These are phyloP conservation scores for Yarrowia sp. DNA, from an alignment of 805 yeast species.

Conservation along the genomic window DNA sequence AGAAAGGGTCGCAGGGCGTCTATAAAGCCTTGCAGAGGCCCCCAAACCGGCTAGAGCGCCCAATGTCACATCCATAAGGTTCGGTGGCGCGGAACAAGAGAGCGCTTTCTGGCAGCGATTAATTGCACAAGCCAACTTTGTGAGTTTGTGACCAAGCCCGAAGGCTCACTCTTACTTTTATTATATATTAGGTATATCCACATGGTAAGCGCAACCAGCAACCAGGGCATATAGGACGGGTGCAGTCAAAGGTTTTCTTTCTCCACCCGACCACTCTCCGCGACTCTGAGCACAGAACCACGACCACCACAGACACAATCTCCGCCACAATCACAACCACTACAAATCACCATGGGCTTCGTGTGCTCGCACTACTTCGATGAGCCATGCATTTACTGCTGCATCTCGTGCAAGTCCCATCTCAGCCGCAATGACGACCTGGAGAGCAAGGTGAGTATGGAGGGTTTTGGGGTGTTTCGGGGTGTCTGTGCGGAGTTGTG, in stretches of 20 bases:
- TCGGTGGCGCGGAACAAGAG: too few relatives aligned
- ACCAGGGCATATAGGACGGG: not conserved
- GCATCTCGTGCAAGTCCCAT: conserved; percentile 45
- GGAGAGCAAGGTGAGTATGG: conserved; percentile 41
- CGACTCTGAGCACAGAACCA: too few relatives aligned
- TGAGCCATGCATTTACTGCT: conserved; percentile 41
- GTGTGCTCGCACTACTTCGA: conserved; percentile 45
- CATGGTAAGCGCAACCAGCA: conserved; percentile 1
- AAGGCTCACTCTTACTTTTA: not conserved
- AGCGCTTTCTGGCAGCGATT: too few relatives aligned
- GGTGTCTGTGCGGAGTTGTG: not conserved
- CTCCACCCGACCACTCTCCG: too few relatives aligned
- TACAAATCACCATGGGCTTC: conserved; percentile 45
- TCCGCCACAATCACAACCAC: not conserved
- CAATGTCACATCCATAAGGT: conserved; percentile 16
- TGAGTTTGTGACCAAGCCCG: conserved; percentile 21
- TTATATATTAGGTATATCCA: conserved; percentile 14
- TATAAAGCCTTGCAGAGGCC: too few relatives aligned
- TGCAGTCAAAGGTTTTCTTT: too few relatives aligned
- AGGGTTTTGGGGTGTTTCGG: not conserved
- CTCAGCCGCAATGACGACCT: conserved; percentile 42
- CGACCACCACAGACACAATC: not conserved
- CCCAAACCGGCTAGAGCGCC: too few relatives aligned
- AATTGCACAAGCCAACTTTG: conserved; percentile 14
- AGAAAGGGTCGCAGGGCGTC: too few relatives aligned